Evolutionary conservation across 495 filamentous ascomycete species (phyloP).

Genomic region (Aeminium ludgeri): DNA sequence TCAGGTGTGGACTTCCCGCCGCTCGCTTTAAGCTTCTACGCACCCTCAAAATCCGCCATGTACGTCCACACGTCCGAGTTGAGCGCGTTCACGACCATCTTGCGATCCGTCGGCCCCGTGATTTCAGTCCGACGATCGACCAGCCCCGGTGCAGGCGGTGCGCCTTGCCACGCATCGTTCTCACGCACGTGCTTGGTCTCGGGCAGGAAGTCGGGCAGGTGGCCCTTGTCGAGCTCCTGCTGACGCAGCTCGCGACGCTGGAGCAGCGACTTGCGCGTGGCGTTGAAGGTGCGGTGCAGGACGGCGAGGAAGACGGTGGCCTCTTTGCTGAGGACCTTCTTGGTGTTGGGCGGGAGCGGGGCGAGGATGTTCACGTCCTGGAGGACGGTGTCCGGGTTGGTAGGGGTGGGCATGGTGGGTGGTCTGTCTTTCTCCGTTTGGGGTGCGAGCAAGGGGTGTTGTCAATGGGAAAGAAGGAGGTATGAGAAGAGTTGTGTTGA

Average conservation of each 20-base stretch:
- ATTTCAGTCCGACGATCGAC: constrained; percentile 97
- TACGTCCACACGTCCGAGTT: constrained; percentile 98
- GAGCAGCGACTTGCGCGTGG: constrained; percentile 72
- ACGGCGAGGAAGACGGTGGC: constrained; percentile 87
- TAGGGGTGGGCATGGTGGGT: not conserved
- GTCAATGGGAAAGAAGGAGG: no score
- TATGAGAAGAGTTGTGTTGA: no score
- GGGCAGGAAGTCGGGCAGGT: constrained; percentile 85
- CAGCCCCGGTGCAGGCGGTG: constrained; percentile 80
- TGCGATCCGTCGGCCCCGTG: constrained; percentile 91
- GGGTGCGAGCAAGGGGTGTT: not conserved
- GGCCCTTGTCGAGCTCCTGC: constrained; percentile 83
- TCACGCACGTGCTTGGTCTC: constrained; percentile 95
- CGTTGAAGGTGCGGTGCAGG: constrained; percentile 87
- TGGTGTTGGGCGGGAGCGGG: constrained; percentile 53
- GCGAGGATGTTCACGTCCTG: constrained; percentile 80
- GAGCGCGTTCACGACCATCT: constrained; percentile 98
- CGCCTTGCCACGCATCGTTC: constrained; percentile 84
- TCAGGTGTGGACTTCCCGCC: not conserved
- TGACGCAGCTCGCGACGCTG: constrained; percentile 76
- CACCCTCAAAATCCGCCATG: constrained; percentile 98
- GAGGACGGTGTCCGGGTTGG: constrained; percentile 35
- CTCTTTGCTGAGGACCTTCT: constrained; percentile 81
- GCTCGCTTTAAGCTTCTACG: constrained; percentile 4
- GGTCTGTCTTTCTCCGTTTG: not conserved